Conservation (phyloP, 148 eudicot genomes). For the Heliosperma pusillum region DNA sequence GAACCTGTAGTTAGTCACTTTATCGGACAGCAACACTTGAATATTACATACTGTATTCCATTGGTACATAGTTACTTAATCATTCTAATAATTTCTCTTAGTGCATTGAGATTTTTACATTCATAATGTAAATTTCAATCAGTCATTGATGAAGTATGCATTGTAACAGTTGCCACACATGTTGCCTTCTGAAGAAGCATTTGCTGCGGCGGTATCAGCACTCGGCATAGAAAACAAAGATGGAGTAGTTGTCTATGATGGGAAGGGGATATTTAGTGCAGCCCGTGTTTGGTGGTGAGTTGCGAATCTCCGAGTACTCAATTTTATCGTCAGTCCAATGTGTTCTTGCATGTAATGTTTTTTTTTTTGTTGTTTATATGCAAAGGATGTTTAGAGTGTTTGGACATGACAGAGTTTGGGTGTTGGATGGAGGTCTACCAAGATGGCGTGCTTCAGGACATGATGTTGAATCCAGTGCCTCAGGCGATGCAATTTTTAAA, state of each 20-base stretch:
- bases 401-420: conserved; percentile 98
- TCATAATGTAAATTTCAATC: neutral
- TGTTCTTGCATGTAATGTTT: conserved; percentile 18
- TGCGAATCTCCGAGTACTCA: neutral
- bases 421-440: conserved; percentile 95
- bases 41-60: neutral
- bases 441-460: conserved; percentile 84
- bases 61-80: neutral
- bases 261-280: conserved; percentile 94
- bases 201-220: conserved; percentile 97
- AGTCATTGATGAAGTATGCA: conserved; percentile 12
- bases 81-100: neutral
- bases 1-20: neutral
- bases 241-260: conserved; percentile 87
- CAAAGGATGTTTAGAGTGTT: conserved; percentile 96
- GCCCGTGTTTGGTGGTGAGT: conserved; percentile 99
- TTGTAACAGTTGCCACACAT: conserved; percentile 88
- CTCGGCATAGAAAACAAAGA: conserved; percentile 95
- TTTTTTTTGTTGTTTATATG: conserved; percentile 13
- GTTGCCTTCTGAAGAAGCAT: conserved; percentile 98
- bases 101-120: neutral
- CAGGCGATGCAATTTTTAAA: conserved; percentile 78
- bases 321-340: neutral
- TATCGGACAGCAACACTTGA: neutral
- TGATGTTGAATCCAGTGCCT: conserved; percentile 95